These are phyloP conservation scores for Gonium pectorale DNA, from an alignment of 139 green algal genomes.

Conservation along the genomic window DNA sequence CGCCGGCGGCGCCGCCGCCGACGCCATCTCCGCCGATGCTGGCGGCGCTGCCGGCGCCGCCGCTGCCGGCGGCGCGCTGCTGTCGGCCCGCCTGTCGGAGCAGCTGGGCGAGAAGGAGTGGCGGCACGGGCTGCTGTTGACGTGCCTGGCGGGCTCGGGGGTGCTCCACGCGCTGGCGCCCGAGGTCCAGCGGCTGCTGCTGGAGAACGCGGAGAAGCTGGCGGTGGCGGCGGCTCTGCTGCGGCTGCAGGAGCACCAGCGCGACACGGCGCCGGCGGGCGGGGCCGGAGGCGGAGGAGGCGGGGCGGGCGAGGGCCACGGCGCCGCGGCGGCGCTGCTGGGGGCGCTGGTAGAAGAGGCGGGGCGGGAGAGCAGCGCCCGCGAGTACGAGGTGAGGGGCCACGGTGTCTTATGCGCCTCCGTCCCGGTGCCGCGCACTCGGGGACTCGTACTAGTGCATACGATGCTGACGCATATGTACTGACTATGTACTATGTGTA, in stretches of 20 bases:
- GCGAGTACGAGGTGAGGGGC: constrained; percentile 19
- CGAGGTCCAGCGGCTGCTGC: constrained; percentile 31
- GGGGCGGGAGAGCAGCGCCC: constrained; percentile 25
- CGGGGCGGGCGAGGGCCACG: not conserved
- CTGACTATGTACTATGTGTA: not conserved
- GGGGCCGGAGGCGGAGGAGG: not conserved
- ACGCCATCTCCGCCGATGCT: not conserved
- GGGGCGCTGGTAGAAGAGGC: constrained; percentile 30
- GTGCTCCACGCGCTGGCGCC: constrained; percentile 43
- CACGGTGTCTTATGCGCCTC: no score
- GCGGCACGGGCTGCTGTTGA: constrained; percentile 49
- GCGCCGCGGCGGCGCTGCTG: constrained; percentile 18
- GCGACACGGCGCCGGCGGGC: constrained; percentile 6
- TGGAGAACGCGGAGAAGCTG: constrained; percentile 65
- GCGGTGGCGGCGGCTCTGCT: constrained; percentile 45
- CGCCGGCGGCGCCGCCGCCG: not conserved
- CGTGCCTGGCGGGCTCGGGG: constrained; percentile 37
- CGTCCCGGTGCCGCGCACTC: no score
- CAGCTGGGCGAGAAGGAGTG: constrained; percentile 55
- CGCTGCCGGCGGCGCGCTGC: not conserved
- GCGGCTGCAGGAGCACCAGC: constrained; percentile 29
- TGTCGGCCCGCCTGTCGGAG: constrained; percentile 24
- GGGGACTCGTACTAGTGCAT: not conserved
- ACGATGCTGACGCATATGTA: not conserved
- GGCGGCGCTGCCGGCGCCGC: not conserved